Base-by-base conservation (phyloP, 208 protist species). In the Trypanosoma lewisi region DNA sequence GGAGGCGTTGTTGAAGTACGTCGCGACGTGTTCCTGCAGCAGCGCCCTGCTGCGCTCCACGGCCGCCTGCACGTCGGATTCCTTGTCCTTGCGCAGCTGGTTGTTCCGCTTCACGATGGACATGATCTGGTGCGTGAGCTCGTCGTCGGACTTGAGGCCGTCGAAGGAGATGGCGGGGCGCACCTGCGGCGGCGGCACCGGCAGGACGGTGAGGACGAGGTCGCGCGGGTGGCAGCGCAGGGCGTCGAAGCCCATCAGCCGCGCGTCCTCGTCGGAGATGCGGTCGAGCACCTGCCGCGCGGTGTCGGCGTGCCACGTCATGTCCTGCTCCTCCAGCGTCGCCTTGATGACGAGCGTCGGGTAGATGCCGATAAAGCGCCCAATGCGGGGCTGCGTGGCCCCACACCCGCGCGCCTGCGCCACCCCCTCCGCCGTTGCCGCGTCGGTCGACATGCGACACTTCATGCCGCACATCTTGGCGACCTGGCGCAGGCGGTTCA, bases 101-200 rank as follows among this genome's bases (percentile, higher is more conserved):
- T 89, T 93, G 77, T 99, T 99, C 5, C 83, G 83, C 70, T 98
- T 98, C 31, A 99, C 78, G 37, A 99, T 99, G 58, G 99, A 94
- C 62, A 78, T 80, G 23, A 99, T 89, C 73, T 99, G 98, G 69
- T 98, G 89, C 30, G 98, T 99, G 21, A 99, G 82, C 85, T 99
- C 98, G 79, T 99, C 98, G 66, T 99, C 93, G 25, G 86, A 89
- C 65, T 91, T 89, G 3, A 80, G 65, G 21, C 81, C 63, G 16
- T 83, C 82, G 52, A 98, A 93, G 39, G 89, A 65, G 51, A 99
- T 91, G 27, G 95, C 89, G 2, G 99, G 99, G n/a, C 99, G 89
- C 39, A 99, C 98, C 54, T 94, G 83, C 31, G 98, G 98, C 55
- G 98, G 99, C 4, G 98, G 93, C 11, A 99, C 95, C 19, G 98